Conservation (phyloP, 2,329 filamentous ascomycete species). For the Westerdykella aurantiaca region DNA sequence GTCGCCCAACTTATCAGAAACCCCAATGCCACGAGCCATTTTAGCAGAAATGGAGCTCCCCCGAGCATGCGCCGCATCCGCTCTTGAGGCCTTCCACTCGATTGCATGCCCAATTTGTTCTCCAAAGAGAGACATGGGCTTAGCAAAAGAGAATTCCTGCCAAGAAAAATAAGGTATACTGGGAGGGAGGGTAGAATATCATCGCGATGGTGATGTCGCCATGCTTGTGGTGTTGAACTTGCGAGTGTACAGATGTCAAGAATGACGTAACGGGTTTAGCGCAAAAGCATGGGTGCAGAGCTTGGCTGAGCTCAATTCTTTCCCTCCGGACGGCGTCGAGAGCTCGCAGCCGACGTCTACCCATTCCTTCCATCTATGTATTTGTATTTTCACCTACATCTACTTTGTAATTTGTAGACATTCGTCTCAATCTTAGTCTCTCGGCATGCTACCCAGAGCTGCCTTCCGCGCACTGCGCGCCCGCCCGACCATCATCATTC, state of each 20-base stretch:
- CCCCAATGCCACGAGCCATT: conserved; percentile 31
- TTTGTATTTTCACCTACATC: conserved; percentile 7
- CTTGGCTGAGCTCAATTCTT: conserved; percentile 14
- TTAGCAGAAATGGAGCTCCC: conserved; percentile 15
- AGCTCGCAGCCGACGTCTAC: neutral
- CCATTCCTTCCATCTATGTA: conserved; percentile 8
- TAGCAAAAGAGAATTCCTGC: neutral
- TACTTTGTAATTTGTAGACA: conserved; percentile 16
- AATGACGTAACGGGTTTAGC: neutral
- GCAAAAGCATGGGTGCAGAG: neutral
- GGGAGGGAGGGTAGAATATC: neutral
- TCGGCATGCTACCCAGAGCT: conserved; percentile 32
- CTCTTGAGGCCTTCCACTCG: conserved; percentile 26
- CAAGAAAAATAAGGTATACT: neutral
- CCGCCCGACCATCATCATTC: conserved; percentile 21
- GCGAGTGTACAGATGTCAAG: neutral
- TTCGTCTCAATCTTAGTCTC: neutral
- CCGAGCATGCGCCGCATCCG: conserved; percentile 20
- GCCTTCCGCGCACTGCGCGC: conserved; percentile 30
- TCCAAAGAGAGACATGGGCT: conserved; percentile 30
- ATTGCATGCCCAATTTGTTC: conserved; percentile 34
- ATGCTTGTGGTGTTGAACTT: no score
- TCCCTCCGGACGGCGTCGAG: conserved; percentile 7
- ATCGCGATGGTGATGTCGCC: no score
- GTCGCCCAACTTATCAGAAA: conserved; percentile 29